Evolutionary conservation across 345 rosid species (phyloP), one percentile per base, ranked within the genome.

Genomic region (Angophora floribunda): DNA sequence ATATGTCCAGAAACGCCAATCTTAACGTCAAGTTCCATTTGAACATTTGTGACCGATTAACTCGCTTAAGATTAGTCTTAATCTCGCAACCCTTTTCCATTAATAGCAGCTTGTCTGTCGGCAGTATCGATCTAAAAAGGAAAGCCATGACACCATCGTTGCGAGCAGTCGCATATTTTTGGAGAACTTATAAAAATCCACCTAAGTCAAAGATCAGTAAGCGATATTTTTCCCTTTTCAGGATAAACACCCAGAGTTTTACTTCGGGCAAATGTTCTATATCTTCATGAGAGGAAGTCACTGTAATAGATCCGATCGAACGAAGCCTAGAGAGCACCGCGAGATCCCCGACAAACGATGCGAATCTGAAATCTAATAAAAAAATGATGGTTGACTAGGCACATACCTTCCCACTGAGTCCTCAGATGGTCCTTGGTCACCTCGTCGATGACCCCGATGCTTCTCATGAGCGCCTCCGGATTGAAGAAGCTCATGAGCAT

Each of bases 381-480:
- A 24, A n/a, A 9, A 24, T 10, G 28, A 59, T 59, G 65, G n/a
- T 26, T 59, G n/a, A 59, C 65, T 15, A 22, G 9, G n/a, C 15
- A 57, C 44, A 44, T 89, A 89, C 90, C 90, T 87, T 89, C 86
- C 91, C 91, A 87, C 22, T 89, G 85, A 45, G 89, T 85, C 50
- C 19, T 30, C 13, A 89, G 63, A 36, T 87, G 91, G n/a, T 32
- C 11, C 7, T 32, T 45, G 6, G 90, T 61, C 17, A 86, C 85
- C 85, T 51, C 86, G 50, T 90, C 88, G 85, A 86, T 86, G 41
- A 45, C 50, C 13, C 85, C 70, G 4, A 78, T 22, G 67, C 45
- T 78, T 70, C 44, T 80, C 86, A 45, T 88, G 65, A 87, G 84
- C 21, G 65, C 52, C 4, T 87, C 85, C 6, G 49, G 88, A 26